Conservation (phyloP, 2,329 filamentous ascomycete genomes). For the Clonostachys chloroleuca region DNA sequence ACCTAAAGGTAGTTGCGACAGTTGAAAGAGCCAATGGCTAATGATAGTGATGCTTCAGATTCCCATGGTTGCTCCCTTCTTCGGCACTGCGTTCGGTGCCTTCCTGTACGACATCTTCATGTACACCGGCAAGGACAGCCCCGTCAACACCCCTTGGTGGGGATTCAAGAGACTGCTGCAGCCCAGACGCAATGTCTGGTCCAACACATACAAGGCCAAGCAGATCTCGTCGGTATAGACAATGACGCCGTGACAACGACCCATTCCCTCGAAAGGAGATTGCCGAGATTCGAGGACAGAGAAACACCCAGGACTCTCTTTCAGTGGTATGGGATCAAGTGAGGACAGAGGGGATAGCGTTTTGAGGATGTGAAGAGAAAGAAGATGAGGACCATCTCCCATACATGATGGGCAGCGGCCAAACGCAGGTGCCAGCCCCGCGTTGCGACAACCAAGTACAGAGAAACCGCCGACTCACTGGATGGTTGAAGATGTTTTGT, state of each 20-base stretch:
- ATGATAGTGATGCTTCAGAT: slow-evolving; percentile 37
- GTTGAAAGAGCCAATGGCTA: background rate
- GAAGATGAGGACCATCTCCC: no score
- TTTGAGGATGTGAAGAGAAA: no score
- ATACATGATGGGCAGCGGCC: no score
- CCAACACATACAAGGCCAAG: slow-evolving; percentile 19
- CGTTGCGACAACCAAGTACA: no score
- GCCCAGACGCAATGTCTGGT: slow-evolving; percentile 26
- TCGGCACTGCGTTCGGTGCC: slow-evolving; percentile 59
- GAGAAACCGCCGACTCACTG: no score
- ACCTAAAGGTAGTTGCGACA: background rate
- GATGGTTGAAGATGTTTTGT: no score
- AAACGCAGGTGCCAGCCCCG: no score
- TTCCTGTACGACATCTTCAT: slow-evolving; percentile 65
- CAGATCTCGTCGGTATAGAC: slow-evolving; percentile 2
- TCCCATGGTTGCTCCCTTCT: slow-evolving; percentile 68
- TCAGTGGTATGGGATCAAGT: no score
- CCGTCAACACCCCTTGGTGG: slow-evolving; percentile 63
- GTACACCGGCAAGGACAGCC: slow-evolving; percentile 61
- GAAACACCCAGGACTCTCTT: no score
- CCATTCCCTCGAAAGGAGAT: no score
- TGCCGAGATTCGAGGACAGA: no score
- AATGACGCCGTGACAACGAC: background rate
- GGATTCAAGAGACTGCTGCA: slow-evolving; percentile 50
- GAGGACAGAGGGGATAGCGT: no score